phyloP scores from a whole-genome alignment of 352 stramenopile genomes.

The Sclerospora graminicola region DNA sequence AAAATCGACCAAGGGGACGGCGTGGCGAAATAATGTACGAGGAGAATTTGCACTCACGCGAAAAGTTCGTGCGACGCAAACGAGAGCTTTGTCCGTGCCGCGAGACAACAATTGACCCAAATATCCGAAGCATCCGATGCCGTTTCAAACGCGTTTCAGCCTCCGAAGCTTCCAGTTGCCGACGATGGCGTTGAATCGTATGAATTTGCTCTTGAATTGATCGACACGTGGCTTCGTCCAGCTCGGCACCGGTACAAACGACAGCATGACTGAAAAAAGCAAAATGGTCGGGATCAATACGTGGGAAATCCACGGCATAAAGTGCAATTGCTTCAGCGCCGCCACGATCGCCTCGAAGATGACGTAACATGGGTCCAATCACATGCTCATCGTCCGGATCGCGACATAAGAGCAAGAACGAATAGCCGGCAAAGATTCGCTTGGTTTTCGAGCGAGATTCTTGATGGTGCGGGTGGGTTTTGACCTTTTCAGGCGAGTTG shows the following conservation, averaged over 20 bases:
- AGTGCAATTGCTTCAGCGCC: slow-evolving; percentile 37
- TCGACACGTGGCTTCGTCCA: slow-evolving; percentile 23
- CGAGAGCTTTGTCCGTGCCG: slow-evolving; percentile 29
- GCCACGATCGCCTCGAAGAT: slow-evolving; percentile 20
- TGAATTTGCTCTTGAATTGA: slow-evolving; percentile 23
- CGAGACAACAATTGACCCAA: slow-evolving; percentile 62
- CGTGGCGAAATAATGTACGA: slow-evolving; percentile 32
- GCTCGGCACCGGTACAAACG: slow-evolving; percentile 36
- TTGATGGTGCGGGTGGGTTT: too few species aligned
- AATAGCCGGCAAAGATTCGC: slow-evolving; percentile 33
- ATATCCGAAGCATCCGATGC: slow-evolving; percentile 44
- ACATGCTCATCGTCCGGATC: slow-evolving; percentile 34
- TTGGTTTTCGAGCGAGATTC: slow-evolving; percentile 3
- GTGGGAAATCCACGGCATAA: slow-evolving; percentile 33
- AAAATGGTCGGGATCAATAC: slow-evolving; percentile 41
- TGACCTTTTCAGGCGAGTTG: too few species aligned
- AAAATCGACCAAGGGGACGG: slow-evolving; percentile 44
- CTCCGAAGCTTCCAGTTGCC: not conserved
- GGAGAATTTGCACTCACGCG: slow-evolving; percentile 22
- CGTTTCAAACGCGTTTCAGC: not conserved
- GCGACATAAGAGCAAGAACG: slow-evolving; percentile 50
- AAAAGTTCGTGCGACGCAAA: slow-evolving; percentile 47
- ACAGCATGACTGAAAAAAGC: slow-evolving; percentile 57
- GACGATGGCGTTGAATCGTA: slow-evolving; percentile 9
- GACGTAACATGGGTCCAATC: slow-evolving; percentile 28